These are phyloP conservation scores for Colletotrichum sidae DNA, from an alignment of 2,329 filamentous ascomycete species.

Conservation along the genomic window DNA sequence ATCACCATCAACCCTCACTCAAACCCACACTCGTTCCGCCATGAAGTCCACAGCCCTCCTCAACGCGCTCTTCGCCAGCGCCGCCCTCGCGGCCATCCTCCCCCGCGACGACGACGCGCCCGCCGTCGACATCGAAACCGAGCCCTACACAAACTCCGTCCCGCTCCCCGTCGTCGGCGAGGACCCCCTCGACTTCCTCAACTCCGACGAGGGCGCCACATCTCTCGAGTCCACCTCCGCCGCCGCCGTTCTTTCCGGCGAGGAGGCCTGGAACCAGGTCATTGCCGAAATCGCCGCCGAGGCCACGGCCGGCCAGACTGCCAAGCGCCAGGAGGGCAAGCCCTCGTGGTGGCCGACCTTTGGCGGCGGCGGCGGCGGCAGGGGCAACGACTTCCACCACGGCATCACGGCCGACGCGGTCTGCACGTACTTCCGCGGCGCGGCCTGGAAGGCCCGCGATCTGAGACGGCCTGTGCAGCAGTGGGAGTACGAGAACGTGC, in stretches of 20 bases:
- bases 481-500: slow-evolving; percentile 30
- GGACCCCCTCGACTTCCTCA: neutral
- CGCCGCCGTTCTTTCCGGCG: neutral
- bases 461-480: slow-evolving; percentile 24
- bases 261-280: slow-evolving; percentile 10
- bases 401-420: slow-evolving; percentile 12
- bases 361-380: neutral
- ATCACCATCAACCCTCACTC: neutral
- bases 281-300: neutral
- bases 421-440: slow-evolving; percentile 22
- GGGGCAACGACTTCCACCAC: slow-evolving; percentile 14
- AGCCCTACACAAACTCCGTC: slow-evolving; percentile 2
- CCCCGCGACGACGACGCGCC: neutral
- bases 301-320: too few species aligned
- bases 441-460: slow-evolving; percentile 23
- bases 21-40: neutral
- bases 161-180: neutral
- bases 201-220: neutral
- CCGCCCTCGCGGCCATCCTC: slow-evolving; percentile 7
- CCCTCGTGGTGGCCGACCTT: neutral
- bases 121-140: neutral
- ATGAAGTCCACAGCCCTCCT: slow-evolving; percentile 29
- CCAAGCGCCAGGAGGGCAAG: too few species aligned
- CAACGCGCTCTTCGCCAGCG: slow-evolving; percentile 16
- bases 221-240: neutral